Evolutionary conservation across 345 rosid genomes (phyloP).

Genomic region (Populus alba): DNA sequence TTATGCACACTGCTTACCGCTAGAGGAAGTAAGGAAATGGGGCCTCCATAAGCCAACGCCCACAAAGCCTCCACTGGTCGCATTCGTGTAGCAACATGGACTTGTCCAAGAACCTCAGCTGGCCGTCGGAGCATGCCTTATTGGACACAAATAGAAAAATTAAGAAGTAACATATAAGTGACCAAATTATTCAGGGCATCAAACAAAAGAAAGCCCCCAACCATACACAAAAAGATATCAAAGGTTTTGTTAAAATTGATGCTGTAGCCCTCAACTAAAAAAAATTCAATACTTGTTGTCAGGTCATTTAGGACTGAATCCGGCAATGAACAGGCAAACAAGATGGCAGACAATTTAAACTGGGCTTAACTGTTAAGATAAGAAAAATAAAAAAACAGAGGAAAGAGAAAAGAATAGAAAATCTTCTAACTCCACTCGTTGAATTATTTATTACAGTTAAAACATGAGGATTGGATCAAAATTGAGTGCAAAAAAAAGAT

Average conservation of each 20-base stretch:
- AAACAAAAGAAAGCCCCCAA: constrained; percentile 5
- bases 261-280: neutral
- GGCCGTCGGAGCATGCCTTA: constrained; percentile 82
- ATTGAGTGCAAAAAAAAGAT: neutral
- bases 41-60: constrained; percentile 98
- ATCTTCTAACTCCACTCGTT: neutral
- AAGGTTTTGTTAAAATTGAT: neutral
- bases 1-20: constrained; percentile 65
- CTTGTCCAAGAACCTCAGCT: constrained; percentile 99
- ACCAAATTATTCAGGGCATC: constrained; percentile 13
- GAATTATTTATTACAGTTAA: neutral
- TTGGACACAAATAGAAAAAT: constrained; percentile 20
- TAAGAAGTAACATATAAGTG: constrained; percentile 11
- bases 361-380: neutral
- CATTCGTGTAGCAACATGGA: constrained; percentile 84
- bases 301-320: neutral
- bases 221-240: constrained; percentile 6
- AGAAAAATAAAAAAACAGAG: neutral
- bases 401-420: neutral
- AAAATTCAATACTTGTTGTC: neutral
- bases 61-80: constrained; percentile 87
- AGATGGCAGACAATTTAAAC: neutral
- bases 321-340: neutral
- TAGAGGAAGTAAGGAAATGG: constrained; percentile 91
- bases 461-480: neutral